Conservation (phyloP, 2,329 filamentous ascomycete genomes). For the Penicillium sp. region DNA sequence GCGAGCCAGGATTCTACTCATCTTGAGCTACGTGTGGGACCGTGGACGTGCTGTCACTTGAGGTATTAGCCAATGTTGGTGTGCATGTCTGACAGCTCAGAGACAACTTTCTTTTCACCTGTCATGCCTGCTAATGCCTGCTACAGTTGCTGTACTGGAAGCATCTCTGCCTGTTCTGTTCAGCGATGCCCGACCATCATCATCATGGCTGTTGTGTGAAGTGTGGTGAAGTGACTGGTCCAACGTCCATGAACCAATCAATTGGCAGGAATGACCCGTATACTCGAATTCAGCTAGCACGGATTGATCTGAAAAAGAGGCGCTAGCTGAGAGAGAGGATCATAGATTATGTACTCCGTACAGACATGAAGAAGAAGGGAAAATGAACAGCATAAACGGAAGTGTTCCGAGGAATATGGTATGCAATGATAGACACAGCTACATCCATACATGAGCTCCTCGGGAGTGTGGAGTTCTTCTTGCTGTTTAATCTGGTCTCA, state of each 20-base stretch:
- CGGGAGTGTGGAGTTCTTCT: too few species aligned
- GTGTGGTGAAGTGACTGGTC: conserved; percentile 1
- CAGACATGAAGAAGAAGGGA: too few species aligned
- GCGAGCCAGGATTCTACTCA: conserved; percentile 11
- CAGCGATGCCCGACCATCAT: neutral
- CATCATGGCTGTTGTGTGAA: neutral
- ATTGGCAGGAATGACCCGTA: neutral
- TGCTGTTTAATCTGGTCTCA: too few species aligned
- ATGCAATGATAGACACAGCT: too few species aligned
- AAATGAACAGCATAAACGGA: too few species aligned
- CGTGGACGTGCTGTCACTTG: neutral
- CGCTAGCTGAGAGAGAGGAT: too few species aligned
- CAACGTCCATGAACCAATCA: neutral
- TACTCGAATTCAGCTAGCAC: neutral
- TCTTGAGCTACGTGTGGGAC: neutral
- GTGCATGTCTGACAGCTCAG: neutral
- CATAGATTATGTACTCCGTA: too few species aligned
- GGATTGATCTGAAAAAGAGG: neutral
- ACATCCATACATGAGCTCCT: too few species aligned
- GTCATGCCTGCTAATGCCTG: neutral
- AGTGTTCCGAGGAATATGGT: too few species aligned
- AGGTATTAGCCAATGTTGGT: neutral
- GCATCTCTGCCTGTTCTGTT: neutral
- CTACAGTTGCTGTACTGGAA: too few species aligned
- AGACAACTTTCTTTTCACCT: neutral